phyloP scores from a whole-genome alignment of 1,139 yeast genomes.

The Kazachstania sp. region DNA sequence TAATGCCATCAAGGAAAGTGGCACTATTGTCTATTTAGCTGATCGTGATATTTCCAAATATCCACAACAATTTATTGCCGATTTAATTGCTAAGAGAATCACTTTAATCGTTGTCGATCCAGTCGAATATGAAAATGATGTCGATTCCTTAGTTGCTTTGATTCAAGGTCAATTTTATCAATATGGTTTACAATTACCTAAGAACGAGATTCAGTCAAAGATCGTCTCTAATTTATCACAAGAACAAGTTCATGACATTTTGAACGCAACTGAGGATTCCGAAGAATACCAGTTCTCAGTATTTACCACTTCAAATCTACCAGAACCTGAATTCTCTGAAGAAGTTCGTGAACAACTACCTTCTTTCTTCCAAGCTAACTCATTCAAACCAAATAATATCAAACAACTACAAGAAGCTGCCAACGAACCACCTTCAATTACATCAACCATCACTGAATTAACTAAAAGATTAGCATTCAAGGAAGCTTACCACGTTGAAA shows the following conservation, averaged over 20 bases:
- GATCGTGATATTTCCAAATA: conserved; percentile 4
- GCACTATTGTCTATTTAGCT: conserved; percentile 18
- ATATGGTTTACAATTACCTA: conserved; percentile 34
- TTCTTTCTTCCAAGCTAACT: conserved; percentile 48
- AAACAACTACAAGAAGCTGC: conserved; percentile 9
- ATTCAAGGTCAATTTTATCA: conserved; percentile 78
- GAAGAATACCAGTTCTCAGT: conserved; percentile 37
- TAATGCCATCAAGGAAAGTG: conserved; percentile 50
- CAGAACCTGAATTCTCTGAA: conserved; percentile 7
- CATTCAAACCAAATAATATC: conserved; percentile 54
- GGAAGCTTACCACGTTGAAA: conserved; percentile 58
- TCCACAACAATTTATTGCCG: conserved; percentile 45
- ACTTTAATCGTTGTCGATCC: conserved; percentile 46
- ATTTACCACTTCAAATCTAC: conserved; percentile 20
- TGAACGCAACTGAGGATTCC: conserved; percentile 35
- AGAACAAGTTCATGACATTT: conserved; percentile 1
- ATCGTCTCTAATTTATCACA: conserved; percentile 28
- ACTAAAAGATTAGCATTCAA: conserved; percentile 69
- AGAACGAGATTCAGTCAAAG: neutral
- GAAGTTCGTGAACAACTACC: conserved; percentile 32
- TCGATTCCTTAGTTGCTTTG: conserved; percentile 58
- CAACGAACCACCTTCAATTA: conserved; percentile 5
- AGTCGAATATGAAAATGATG: neutral
- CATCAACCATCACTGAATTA: conserved; percentile 38
- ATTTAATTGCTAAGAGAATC: conserved; percentile 47